phyloP scores from a whole-genome alignment of 129 eudicot species.

The Silybum marianum region DNA sequence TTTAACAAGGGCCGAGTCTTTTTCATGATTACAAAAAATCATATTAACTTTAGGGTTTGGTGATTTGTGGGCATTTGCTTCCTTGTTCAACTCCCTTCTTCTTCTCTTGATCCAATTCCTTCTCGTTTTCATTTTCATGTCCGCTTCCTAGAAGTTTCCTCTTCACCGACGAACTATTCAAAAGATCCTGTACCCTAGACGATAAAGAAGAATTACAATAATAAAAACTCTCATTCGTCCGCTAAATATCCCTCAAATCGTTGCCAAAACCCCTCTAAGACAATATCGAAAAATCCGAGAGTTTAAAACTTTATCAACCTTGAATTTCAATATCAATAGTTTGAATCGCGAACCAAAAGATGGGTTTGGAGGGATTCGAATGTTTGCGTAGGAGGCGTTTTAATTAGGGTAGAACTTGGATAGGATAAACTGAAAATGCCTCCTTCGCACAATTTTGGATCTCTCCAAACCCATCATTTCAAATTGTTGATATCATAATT shows the following conservation, averaged over 20 bases:
- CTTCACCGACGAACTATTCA: too few relatives aligned
- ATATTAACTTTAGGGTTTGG: conserved; percentile 29
- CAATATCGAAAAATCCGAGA: conserved; percentile 34
- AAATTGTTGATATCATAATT: conserved; percentile 52
- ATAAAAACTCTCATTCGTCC: too few relatives aligned
- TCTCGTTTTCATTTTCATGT: too few relatives aligned
- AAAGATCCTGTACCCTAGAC: too few relatives aligned
- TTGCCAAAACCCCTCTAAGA: background rate
- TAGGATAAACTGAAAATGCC: too few relatives aligned
- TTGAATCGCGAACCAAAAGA: conserved; percentile 44
- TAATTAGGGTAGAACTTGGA: too few relatives aligned
- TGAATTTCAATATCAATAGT: conserved; percentile 56
- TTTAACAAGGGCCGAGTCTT: background rate
- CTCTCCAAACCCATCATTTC: conserved; percentile 59
- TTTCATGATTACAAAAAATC: conserved; percentile 25
- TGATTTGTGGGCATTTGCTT: background rate
- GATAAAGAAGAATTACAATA: too few relatives aligned
- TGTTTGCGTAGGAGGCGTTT: conserved; percentile 61
- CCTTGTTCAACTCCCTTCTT: background rate
- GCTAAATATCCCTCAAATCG: too few relatives aligned
- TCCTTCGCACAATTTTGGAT: conserved; percentile 62
- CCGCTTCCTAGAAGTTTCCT: too few relatives aligned
- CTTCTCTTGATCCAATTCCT: too few relatives aligned
- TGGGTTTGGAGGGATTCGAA: conserved; percentile 67
- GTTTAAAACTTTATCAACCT: conserved; percentile 50